Evolutionary conservation across 768 basidiomycete genomes (phyloP), one percentile per base, ranked within the genome.

Genomic region (Xerocomus spinulosus): DNA sequence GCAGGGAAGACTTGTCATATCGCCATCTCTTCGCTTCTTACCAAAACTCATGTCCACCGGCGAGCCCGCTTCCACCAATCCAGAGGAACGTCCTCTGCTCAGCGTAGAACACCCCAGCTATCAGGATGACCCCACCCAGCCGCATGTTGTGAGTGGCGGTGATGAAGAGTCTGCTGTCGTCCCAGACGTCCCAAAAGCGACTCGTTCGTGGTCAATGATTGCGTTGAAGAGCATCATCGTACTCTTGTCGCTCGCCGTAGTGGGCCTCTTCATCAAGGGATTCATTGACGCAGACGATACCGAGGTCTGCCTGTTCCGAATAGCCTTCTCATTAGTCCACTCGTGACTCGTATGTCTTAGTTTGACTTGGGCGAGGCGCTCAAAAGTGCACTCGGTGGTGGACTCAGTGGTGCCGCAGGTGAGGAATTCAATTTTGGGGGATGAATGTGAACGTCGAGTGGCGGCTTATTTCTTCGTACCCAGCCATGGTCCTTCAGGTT

Each of bases 401-500:
- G 93, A 4, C 68, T 94, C 41, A 92, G 87, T 55, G 94, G 93
- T 39, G 90, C 92, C 14, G 86, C 87, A 53, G 86, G 86, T 84
- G 51, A 46, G 70, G 49, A 6, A 33, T 23, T 24, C 4, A 14
- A 28, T 10, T 28, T 10, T 28, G 6, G 10, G 5, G 35, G 4
- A 15, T 36, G 21, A 9, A 13, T 18, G 24, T 25, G 8, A 21
- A 25, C n/a, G n/a, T 26, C 29, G 17, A 35, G 32, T 14, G 15
- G 13, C 9, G 3, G 13, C 46, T 59, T 38, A 60, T 34, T 37
- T 26, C 24, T 15, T 51, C 53, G 3, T 45, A 20, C 47, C 17
- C 59, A 79, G 94, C 94, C 0, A 98, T 97, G 95, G 79, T 97
- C 4, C 72, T 97, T 5, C 95, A 97, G 63, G 95, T 98, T 15